A percentile compares a stretch with the other conserved stretches of the same genome.
phyloP scores from a whole-genome alignment of 805 yeast genomes.

The Ogataea pini region DNA sequence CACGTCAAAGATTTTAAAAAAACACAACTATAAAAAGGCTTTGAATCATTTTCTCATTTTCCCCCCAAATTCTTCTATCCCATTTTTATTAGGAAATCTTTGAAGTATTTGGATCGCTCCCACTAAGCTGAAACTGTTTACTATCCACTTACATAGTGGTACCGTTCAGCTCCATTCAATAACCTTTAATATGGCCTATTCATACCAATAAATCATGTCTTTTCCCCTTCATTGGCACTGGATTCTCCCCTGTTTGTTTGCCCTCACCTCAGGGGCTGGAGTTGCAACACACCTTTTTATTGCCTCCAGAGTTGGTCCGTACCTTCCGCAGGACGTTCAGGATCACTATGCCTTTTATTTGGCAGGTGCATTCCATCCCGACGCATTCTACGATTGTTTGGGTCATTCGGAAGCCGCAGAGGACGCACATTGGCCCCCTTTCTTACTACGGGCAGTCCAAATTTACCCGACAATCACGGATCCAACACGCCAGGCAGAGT shows the following conservation, averaged over 20 bases:
- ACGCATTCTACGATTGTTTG: conserved; percentile 63
- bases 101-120: no score
- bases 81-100: no score
- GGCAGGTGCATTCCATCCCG: conserved; percentile 71
- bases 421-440: conserved; percentile 71
- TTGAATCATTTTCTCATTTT: no score
- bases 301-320: conserved; percentile 33
- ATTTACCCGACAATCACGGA: conserved; percentile 33
- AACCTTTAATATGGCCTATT: no score
- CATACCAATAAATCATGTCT: not conserved
- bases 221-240: not conserved
- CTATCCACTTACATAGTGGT: no score
- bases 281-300: conserved; percentile 39
- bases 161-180: no score
- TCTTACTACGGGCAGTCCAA: conserved; percentile 47
- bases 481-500: conserved; percentile 12
- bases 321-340: conserved; percentile 38
- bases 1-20: not conserved
- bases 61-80: no score
- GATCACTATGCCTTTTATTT: conserved; percentile 36
- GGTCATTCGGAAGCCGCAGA: conserved; percentile 56
- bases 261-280: conserved; percentile 22
- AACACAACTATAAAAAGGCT: no score
- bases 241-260: not conserved
- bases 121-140: no score